Percentiles rank a stretch among this genome's conserved stretches.
phyloP scores from a whole-genome alignment of 2,329 filamentous ascomycete species.

The Ustulina deusta region DNA sequence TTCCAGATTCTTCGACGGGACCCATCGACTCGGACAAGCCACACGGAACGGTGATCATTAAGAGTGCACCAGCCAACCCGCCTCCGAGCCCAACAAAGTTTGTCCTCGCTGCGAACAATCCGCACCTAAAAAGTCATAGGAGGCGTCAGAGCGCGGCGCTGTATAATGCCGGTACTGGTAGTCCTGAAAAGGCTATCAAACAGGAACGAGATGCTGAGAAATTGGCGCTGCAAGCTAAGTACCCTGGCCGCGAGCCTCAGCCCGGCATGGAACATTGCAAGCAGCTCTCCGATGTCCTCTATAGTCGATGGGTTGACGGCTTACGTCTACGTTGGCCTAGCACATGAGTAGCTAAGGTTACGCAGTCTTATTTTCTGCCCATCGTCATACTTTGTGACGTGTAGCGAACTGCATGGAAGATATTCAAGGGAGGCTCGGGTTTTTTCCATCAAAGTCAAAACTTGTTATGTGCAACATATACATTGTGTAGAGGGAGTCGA shows the following conservation, averaged over 20 bases:
- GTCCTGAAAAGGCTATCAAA: slow-evolving; percentile 46
- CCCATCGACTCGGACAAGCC: slow-evolving; percentile 55
- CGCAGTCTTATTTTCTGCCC: background rate
- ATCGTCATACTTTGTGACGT: background rate
- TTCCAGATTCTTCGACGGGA: slow-evolving; percentile 52
- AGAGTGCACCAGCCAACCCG: slow-evolving; percentile 54
- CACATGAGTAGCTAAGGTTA: slow-evolving; percentile 28
- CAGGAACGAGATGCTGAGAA: slow-evolving; percentile 60
- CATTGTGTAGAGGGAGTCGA: background rate
- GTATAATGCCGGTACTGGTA: slow-evolving; percentile 44
- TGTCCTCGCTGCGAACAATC: slow-evolving; percentile 83
- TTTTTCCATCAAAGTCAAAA: background rate
- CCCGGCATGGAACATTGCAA: slow-evolving; percentile 93
- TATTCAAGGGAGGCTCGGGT: background rate
- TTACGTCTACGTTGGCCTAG: slow-evolving; percentile 77
- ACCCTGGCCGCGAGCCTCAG: slow-evolving; percentile 65
- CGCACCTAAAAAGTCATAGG: slow-evolving; percentile 83
- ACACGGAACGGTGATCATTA: slow-evolving; percentile 69
- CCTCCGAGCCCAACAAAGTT: slow-evolving; percentile 69
- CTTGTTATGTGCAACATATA: slow-evolving; percentile 18
- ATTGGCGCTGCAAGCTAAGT: slow-evolving; percentile 63
- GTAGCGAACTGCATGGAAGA: background rate
- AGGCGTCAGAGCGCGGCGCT: slow-evolving; percentile 67
- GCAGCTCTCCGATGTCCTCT: slow-evolving; percentile 89
- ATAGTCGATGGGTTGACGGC: slow-evolving; percentile 89